Evolutionary conservation across 179 eudicot genomes (phyloP).

Genomic region (Gypsophila paniculata): DNA sequence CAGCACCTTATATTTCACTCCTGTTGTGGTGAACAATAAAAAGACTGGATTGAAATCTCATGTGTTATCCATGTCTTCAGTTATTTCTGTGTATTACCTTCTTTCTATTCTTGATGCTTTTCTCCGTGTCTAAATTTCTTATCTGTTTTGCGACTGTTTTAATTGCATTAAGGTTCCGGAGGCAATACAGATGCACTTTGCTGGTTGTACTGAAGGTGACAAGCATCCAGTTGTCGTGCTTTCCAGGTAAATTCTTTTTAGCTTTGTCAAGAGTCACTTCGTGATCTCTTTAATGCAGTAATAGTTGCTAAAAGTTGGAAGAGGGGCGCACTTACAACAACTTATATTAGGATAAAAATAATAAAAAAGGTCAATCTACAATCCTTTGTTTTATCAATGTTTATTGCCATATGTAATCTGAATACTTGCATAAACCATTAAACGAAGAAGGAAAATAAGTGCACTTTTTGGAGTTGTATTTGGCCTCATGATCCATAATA

Average conservation of each 20-base stretch:
- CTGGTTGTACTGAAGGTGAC: constrained; percentile 50
- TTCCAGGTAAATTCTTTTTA: constrained; percentile 50
- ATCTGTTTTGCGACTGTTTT: background rate
- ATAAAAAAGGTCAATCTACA: background rate
- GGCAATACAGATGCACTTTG: constrained; percentile 55
- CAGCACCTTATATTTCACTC: background rate
- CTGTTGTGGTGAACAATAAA: background rate
- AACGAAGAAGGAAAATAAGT: background rate
- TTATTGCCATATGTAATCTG: background rate
- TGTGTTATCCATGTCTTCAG: background rate
- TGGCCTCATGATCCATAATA: background rate
- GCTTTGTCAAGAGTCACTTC: background rate
- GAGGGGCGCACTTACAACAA: background rate
- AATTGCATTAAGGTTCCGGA: constrained; percentile 63
- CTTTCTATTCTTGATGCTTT: background rate
- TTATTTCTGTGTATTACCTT: background rate
- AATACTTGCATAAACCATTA: background rate
- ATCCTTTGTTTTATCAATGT: background rate
- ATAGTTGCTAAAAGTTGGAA: background rate
- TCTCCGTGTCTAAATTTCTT: background rate
- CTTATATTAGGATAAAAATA: background rate
- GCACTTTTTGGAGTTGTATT: background rate
- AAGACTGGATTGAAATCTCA: background rate
- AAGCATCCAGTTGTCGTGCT: constrained; percentile 77
- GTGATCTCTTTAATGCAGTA: background rate